Percentiles rank a stretch among this genome's conserved stretches.
phyloP scores from a whole-genome alignment of 2,329 filamentous ascomycete genomes.

The Exophiala sideris region DNA sequence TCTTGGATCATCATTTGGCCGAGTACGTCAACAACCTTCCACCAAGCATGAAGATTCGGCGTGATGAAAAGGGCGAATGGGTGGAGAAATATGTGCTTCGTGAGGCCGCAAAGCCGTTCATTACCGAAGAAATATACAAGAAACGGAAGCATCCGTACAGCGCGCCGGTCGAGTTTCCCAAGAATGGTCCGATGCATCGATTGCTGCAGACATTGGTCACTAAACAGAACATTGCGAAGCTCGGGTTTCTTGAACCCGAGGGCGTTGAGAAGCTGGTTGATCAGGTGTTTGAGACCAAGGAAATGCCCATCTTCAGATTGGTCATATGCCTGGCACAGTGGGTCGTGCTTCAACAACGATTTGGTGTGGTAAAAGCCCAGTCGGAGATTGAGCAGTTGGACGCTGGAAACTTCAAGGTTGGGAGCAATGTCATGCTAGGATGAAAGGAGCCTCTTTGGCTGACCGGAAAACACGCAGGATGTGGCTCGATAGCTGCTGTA shows the following conservation, averaged over 20 bases:
- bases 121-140: slow-evolving; percentile 52
- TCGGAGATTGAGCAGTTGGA: not conserved
- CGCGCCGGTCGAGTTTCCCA: slow-evolving; percentile 44
- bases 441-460: not conserved
- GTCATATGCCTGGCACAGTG: slow-evolving; percentile 42
- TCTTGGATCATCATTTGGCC: slow-evolving; percentile 34
- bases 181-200: slow-evolving; percentile 43
- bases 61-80: slow-evolving; percentile 30
- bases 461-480: too few species aligned
- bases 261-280: slow-evolving; percentile 36
- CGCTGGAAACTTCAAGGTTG: not conserved
- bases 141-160: slow-evolving; percentile 50
- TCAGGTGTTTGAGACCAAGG: slow-evolving; percentile 39
- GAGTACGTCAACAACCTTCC: slow-evolving; percentile 33
- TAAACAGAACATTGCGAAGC: slow-evolving; percentile 35
- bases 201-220: slow-evolving; percentile 34
- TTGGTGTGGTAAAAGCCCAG: slow-evolving; percentile 40
- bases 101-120: slow-evolving; percentile 49
- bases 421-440: not conserved
- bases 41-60: slow-evolving; percentile 36
- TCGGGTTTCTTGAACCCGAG: slow-evolving; percentile 44
- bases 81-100: slow-evolving; percentile 52
- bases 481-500: too few species aligned
- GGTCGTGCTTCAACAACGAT: slow-evolving; percentile 44
- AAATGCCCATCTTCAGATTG: slow-evolving; percentile 36